Percentiles rank a stretch among this genome's conserved stretches.
Evolutionary conservation across 768 basidiomycete species (phyloP).

Genomic region (Mycena epipterygia): DNA sequence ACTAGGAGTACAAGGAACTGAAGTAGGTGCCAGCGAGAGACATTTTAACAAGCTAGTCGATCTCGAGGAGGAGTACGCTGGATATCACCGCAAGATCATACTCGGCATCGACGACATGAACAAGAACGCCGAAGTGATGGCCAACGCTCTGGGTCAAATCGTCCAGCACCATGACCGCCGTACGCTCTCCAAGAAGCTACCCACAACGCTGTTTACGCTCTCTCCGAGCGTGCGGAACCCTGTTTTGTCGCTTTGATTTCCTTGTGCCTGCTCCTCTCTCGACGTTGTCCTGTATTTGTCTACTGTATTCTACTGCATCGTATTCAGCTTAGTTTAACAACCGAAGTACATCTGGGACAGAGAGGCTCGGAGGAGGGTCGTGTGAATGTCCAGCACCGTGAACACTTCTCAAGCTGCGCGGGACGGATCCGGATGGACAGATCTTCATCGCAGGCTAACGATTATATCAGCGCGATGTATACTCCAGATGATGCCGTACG

Average conservation of each 20-base stretch:
- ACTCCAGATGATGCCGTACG: conserved; percentile 22
- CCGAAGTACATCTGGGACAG: conserved; percentile 73
- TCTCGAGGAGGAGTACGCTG: conserved; percentile 68
- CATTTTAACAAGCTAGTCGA: conserved; percentile 69
- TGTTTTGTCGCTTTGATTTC: conserved; percentile 17
- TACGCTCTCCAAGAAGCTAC: conserved; percentile 64
- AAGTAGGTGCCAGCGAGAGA: conserved; percentile 51
- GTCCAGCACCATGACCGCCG: conserved; percentile 65
- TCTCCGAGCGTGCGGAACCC: conserved; percentile 25
- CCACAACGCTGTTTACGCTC: conserved; percentile 54
- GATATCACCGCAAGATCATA: conserved; percentile 55
- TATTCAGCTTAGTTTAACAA: conserved; percentile 33
- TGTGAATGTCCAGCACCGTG: conserved; percentile 91
- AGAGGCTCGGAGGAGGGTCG: conserved; percentile 63
- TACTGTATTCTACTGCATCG: neutral
- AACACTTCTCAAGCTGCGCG: conserved; percentile 79
- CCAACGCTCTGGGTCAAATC: conserved; percentile 50
- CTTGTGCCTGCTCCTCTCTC: neutral
- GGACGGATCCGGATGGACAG: conserved; percentile 72
- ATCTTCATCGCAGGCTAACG: conserved; percentile 40
- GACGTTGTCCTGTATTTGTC: conserved; percentile 6
- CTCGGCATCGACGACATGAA: conserved; percentile 57
- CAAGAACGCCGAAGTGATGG: conserved; percentile 53
- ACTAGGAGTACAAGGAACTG: neutral
- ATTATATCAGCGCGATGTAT: conserved; percentile 11